phyloP scores from a whole-genome alignment of 2,329 filamentous ascomycete genomes.

The Diplocarpon rosae region DNA sequence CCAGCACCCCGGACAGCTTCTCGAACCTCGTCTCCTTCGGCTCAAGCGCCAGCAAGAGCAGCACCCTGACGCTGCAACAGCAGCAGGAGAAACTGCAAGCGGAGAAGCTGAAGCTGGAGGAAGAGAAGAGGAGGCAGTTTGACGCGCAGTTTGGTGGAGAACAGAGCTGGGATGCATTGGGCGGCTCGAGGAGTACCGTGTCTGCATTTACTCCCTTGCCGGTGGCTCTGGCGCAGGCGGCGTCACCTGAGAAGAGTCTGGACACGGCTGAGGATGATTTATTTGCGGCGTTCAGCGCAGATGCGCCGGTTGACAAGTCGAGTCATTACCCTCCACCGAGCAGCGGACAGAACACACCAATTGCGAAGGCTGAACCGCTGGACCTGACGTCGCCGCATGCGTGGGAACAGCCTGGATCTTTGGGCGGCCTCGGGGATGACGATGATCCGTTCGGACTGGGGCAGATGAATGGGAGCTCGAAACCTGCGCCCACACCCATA shows the following conservation, averaged over 20 bases:
- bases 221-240: slow-evolving; percentile 18
- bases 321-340: slow-evolving; percentile 50
- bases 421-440: slow-evolving; percentile 40
- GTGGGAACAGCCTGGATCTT: slow-evolving; percentile 34
- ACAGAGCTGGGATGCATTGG: slow-evolving; percentile 67
- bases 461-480: slow-evolving; percentile 35
- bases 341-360: slow-evolving; percentile 32
- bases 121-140: slow-evolving; percentile 57
- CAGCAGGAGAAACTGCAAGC: slow-evolving; percentile 58
- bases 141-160: slow-evolving; percentile 69
- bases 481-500: slow-evolving; percentile 22
- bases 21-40: slow-evolving; percentile 61
- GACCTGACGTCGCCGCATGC: slow-evolving; percentile 44
- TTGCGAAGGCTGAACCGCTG: slow-evolving; percentile 29
- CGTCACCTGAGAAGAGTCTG: slow-evolving; percentile 22
- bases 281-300: slow-evolving; percentile 55
- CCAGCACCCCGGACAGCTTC: slow-evolving; percentile 55
- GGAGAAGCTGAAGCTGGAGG: slow-evolving; percentile 61
- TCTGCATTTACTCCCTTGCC: slow-evolving; percentile 23
- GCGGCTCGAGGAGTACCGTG: slow-evolving; percentile 31
- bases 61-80: slow-evolving; percentile 68
- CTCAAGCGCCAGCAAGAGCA: slow-evolving; percentile 39
- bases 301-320: slow-evolving; percentile 55
- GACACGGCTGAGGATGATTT: slow-evolving; percentile 46
- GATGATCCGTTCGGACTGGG: slow-evolving; percentile 83